phyloP scores from a whole-genome alignment of 1,284 basidiomycete genomes.

The Sutorius eximius region DNA sequence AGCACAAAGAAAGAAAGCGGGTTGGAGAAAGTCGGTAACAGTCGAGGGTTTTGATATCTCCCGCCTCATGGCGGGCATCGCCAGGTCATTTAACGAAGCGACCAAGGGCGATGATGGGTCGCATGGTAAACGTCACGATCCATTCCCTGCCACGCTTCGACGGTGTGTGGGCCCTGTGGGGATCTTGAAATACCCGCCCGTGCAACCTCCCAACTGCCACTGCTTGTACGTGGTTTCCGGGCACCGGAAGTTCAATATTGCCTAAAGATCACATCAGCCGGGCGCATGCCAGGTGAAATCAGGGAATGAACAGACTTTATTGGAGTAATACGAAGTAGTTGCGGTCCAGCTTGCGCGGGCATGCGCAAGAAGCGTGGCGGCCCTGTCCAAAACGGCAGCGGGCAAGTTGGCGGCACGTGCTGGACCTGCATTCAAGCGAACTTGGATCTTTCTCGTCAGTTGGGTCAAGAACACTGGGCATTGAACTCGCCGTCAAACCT shows the following conservation, averaged over 20 bases:
- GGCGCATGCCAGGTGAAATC: constrained; percentile 21
- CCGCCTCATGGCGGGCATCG: constrained; percentile 33
- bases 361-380: constrained; percentile 29
- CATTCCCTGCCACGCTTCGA: constrained; percentile 35
- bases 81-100: constrained; percentile 30
- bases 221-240: constrained; percentile 27
- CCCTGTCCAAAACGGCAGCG: constrained; percentile 3
- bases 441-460: neutral
- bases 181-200: constrained; percentile 16
- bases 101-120: constrained; percentile 29
- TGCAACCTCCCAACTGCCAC: constrained; percentile 21
- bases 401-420: constrained; percentile 18
- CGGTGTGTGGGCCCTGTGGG: constrained; percentile 19
- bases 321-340: constrained; percentile 13
- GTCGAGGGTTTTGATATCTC: constrained; percentile 34
- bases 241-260: constrained; percentile 23
- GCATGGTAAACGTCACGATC: constrained; percentile 23
- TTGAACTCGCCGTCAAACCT: neutral
- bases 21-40: constrained; percentile 10
- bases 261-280: constrained; percentile 30
- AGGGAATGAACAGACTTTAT: constrained; percentile 22
- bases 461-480: neutral
- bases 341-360: constrained; percentile 24
- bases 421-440: neutral
- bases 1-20: constrained; percentile 7